Evolutionary conservation across 1,284 basidiomycete species (phyloP), one percentile per base, ranked within the genome.

Genomic region (Leccinum pallidistipes): DNA sequence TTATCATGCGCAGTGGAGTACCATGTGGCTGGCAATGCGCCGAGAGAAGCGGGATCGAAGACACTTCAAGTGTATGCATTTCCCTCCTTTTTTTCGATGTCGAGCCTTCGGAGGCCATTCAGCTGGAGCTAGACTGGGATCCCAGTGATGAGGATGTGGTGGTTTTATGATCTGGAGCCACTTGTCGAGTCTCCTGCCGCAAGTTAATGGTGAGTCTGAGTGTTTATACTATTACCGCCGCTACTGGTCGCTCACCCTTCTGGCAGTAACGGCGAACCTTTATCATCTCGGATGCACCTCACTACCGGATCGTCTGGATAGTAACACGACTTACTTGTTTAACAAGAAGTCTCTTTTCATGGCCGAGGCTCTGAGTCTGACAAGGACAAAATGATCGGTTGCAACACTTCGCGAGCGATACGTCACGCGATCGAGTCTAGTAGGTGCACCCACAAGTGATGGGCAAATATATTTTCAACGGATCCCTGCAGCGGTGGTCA

Each of bases 21-120:
- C 94, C 4, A 99, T 99, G 97, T 99, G 97, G 97, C 83, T 99
- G 43, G 97, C 97, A 21, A 99, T 99, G 97, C 86, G 97, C 67
- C 83, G 97, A 68, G 97, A 99, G 80, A 99, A 99, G 83, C 88
- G 97, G 62, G 97, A 99, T 76, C 92, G 97, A 73, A 84, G 97
- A 58, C 97, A 99, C 76, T 99, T 99, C 81, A 99, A 99, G 81
- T 94, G 97, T 57, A 99, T 99, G 96, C 90, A 97, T n/a, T 99
- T 99, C 81, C 97, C 97, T 40, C 97, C 97, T 0, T 99, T 99
- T 99, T 18, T 79, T 99, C 69, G 97, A 99, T 70, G 96, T 98
- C 14, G 97, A 99, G 64, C 97, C 97, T 34, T 82, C 99, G 53
- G 97, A 99, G 76, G 94, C 96, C 38, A 99, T 99, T 68, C 97